Evolutionary conservation across 768 basidiomycete genomes (phyloP).

Genomic region (Sporobolomyces pararoseus): DNA sequence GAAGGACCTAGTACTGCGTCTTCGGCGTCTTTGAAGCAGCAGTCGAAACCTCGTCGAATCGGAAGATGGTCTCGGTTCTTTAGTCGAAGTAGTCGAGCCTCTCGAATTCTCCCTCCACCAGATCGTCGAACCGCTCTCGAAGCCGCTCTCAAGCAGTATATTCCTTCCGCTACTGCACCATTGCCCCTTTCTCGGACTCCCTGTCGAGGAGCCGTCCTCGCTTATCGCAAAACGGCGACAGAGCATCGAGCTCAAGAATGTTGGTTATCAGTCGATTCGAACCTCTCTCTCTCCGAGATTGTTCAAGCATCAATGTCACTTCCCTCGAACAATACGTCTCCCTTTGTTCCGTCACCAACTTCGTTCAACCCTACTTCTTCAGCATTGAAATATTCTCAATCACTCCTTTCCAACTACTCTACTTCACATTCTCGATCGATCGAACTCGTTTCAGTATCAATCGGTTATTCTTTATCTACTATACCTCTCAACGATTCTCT

Average conservation of each 20-base stretch:
- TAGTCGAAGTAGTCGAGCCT: neutral
- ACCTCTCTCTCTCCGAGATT: slow-evolving; percentile 5
- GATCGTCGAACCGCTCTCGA: slow-evolving; percentile 1
- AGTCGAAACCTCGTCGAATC: neutral
- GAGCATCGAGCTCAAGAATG: neutral
- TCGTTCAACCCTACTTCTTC: slow-evolving; percentile 14
- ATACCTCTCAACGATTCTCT: neutral
- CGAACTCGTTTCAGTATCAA: slow-evolving; percentile 15
- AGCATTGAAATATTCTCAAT: neutral
- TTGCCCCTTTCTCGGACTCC: neutral
- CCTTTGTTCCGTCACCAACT: neutral
- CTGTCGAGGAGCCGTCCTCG: slow-evolving; percentile 17
- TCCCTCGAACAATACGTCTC: neutral
- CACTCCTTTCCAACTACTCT: neutral
- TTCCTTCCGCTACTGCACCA: neutral
- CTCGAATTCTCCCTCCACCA: neutral
- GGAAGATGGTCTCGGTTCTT: slow-evolving; percentile 19
- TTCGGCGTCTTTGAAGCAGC: neutral
- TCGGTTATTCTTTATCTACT: slow-evolving; percentile 14
- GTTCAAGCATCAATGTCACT: slow-evolving; percentile 23
- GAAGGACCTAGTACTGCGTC: neutral
- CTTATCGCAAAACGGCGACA: neutral
- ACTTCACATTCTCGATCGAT: neutral
- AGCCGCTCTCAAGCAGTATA: neutral
- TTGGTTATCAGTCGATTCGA: neutral